A percentile compares a stretch with the other conserved stretches of the same genome.
Conservation (phyloP, 345 rosid species). For the Sisymbrium altissimum region DNA sequence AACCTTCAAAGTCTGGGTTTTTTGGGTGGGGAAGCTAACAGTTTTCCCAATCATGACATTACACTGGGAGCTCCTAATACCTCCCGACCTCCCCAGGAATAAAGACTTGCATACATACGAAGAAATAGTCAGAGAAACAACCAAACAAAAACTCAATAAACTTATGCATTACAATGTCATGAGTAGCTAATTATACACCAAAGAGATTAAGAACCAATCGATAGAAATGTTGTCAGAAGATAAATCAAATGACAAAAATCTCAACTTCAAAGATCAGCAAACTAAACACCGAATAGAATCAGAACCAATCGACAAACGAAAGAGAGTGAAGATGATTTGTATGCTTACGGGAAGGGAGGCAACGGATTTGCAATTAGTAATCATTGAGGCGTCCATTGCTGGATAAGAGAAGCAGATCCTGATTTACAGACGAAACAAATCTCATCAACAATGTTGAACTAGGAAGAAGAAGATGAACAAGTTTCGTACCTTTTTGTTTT, state of each 20-base stretch:
- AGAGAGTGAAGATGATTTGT: neutral
- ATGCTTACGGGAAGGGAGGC: conserved; percentile 56
- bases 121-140: neutral
- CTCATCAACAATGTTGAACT: neutral
- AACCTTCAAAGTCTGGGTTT: conserved; percentile 35
- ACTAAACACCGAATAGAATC: neutral
- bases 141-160: neutral
- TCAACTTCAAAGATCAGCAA: neutral
- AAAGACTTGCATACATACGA: conserved; percentile 51
- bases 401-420: conserved; percentile 13
- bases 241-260: neutral
- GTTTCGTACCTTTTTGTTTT: neutral
- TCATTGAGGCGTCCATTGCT: conserved; percentile 66
- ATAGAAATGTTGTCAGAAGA: neutral
- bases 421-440: neutral
- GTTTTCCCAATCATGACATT: conserved; percentile 51
- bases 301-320: neutral
- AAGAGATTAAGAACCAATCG: neutral
- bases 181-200: neutral
- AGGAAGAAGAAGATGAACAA: neutral
- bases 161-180: neutral
- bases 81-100: conserved; percentile 41
- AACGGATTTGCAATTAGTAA: conserved; percentile 58
- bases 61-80: conserved; percentile 60
- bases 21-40: conserved; percentile 54